Evolutionary conservation across 2,329 filamentous ascomycete species (phyloP).

Genomic region (Fusarium sp.): DNA sequence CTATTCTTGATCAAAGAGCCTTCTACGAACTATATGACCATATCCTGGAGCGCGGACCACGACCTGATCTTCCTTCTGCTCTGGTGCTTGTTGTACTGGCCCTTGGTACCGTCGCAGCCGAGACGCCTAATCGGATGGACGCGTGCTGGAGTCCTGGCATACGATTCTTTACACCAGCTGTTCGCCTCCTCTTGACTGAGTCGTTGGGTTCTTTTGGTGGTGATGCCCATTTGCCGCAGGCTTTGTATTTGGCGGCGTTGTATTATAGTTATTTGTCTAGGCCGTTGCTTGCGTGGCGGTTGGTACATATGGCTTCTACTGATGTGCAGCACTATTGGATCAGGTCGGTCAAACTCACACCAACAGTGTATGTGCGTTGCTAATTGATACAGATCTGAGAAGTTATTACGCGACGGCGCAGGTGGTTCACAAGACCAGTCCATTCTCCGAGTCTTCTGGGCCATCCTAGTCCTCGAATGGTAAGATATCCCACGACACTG

Average conservation of each 20-base stretch:
- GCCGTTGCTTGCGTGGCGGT: conserved; percentile 33
- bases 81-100: conserved; percentile 27
- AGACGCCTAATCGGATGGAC: conserved; percentile 22
- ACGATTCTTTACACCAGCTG: conserved; percentile 27
- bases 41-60: not conserved
- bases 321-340: conserved; percentile 41
- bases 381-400: conserved; percentile 11
- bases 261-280: conserved; percentile 39
- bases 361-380: rapidly evolving
- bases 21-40: conserved; percentile 22
- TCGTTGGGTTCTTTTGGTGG: conserved; percentile 34
- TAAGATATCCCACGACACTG: not conserved
- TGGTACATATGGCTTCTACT: conserved; percentile 38
- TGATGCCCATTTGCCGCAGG: conserved; percentile 30
- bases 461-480: conserved; percentile 36
- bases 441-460: conserved; percentile 35
- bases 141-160: conserved; percentile 25
- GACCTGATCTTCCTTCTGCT: conserved; percentile 19
- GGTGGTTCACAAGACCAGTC: conserved; percentile 32
- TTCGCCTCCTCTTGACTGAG: conserved; percentile 20
- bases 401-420: conserved; percentile 19
- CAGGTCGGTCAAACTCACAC: not conserved
- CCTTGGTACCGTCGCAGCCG: conserved; percentile 20
- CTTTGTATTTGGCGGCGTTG: conserved; percentile 32
- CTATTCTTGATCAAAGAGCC: conserved; percentile 22